These are phyloP conservation scores for Tolypocladium album DNA, from an alignment of 2,329 filamentous ascomycete species.

Conservation along the genomic window DNA sequence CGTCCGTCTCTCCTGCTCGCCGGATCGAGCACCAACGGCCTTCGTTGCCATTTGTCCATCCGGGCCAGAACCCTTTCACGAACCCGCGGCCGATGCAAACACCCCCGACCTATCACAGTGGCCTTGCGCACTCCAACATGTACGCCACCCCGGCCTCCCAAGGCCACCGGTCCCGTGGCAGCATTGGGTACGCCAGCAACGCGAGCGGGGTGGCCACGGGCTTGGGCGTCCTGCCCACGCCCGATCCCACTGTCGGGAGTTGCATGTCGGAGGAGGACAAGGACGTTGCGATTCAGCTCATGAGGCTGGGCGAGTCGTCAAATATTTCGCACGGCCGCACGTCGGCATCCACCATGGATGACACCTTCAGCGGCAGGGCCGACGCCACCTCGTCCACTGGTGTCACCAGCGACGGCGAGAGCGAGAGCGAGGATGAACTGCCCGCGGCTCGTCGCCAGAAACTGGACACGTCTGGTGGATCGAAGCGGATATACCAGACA, in stretches of 20 bases:
- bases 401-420: slow-evolving; percentile 69
- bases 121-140: slow-evolving; percentile 34
- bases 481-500: slow-evolving; percentile 38
- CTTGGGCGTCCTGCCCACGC: slow-evolving; percentile 67
- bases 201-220: slow-evolving; percentile 21
- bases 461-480: slow-evolving; percentile 30
- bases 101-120: slow-evolving; percentile 61
- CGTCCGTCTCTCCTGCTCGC: slow-evolving; percentile 88
- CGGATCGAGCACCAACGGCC: slow-evolving; percentile 63
- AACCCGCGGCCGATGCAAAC: slow-evolving; percentile 72
- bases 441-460: slow-evolving; percentile 50
- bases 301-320: slow-evolving; percentile 88
- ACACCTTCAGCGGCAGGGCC: slow-evolving; percentile 83
- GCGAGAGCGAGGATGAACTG: slow-evolving; percentile 51
- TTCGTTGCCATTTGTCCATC: slow-evolving; percentile 63
- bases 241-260: slow-evolving; percentile 93
- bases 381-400: slow-evolving; percentile 78
- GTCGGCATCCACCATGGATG: slow-evolving; percentile 85
- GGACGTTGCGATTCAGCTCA: slow-evolving; percentile 92
- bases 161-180: slow-evolving; percentile 55
- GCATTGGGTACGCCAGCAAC: slow-evolving; percentile 42
- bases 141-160: slow-evolving; percentile 54
- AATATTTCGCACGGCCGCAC: slow-evolving; percentile 89
- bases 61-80: slow-evolving; percentile 68
- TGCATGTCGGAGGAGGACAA: slow-evolving; percentile 91